Base-by-base conservation (phyloP, 2,329 filamentous ascomycete genomes). In the Ophiostoma angusticollis region DNA sequence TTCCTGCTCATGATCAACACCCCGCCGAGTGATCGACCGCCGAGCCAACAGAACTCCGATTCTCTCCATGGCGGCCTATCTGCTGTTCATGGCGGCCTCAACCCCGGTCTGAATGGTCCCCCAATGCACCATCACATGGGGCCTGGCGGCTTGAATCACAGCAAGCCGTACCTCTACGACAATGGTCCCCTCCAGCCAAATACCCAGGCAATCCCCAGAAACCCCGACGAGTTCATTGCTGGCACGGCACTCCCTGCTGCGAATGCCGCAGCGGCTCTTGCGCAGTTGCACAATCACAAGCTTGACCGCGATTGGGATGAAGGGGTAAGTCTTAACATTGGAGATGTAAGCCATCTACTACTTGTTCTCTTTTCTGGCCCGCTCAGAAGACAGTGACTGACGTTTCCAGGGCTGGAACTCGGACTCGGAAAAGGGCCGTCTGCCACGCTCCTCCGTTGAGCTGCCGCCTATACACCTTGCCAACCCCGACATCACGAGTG, bases 1-100 rank as follows among this genome's bases (percentile, higher is more conserved):
- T 95, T 98, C 63, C 68, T 83, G 55, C 70, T 94, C 59, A 96
- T 96, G 91, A 84, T 96, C 60, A 93, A 78, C 60, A 86, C 84
- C 49, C 81, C 85, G 47, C 87, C 84, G n/a, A 59, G 49, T 42
- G 56, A 59, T 37, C 51, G 55, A 37, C 54, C 56, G 0, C 53
- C 43, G 31, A 45, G 49, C 37, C 58, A 53, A 41, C 58, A 58
- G 43, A 62, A 51, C 39, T 50, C 59, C 12, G 50, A 45, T 17
- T 49, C 52, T 8, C 50, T 50, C 21, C 52, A 52, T 18, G 38
- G 35, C 4, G 40, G 42, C 29, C 11, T 46, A 17, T 17, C 40
- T 2, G 24, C 25, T 12, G 36, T 40, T 14, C 39, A 40, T 7
- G 37, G 34, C 12, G 19, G n/a, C 23, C 14, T 40, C 25, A 30